A percentile compares a stretch with the other conserved stretches of the same genome.
These are phyloP conservation scores for Cichorium intybus DNA, from an alignment of 140 eudicot species.

Conservation along the genomic window DNA sequence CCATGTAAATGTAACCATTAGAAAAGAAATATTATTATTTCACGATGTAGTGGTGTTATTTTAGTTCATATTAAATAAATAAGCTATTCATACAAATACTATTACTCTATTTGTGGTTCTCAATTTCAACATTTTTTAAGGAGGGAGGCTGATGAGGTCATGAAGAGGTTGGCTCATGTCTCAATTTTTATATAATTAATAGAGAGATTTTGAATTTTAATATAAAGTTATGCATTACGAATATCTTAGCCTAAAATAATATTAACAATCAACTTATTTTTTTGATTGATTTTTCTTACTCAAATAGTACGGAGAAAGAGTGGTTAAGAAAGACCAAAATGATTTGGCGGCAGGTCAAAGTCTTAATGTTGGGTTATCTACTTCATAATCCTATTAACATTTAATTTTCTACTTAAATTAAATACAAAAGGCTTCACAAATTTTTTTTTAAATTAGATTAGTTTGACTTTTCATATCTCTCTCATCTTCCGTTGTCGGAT, in stretches of 20 bases:
- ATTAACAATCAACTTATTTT: too few species aligned
- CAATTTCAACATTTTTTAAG: too few species aligned
- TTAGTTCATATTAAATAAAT: too few species aligned
- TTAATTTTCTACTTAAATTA: not conserved
- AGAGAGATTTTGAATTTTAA: too few species aligned
- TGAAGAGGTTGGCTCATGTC: too few species aligned
- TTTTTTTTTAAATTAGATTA: not conserved
- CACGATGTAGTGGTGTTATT: not conserved
- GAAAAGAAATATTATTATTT: not conserved
- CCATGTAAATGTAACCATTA: not conserved
- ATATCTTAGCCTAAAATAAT: too few species aligned
- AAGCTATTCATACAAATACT: too few species aligned
- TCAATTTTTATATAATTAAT: too few species aligned
- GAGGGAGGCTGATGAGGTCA: too few species aligned
- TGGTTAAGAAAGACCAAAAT: not conserved
- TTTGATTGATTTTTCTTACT: not conserved
- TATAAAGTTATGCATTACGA: too few species aligned
- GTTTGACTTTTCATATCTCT: not conserved
- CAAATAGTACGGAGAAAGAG: not conserved
- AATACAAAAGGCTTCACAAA: conserved; percentile 1
- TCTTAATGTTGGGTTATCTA: conserved; percentile 19
- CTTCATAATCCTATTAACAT: conserved; percentile 19
- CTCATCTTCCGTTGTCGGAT: not conserved
- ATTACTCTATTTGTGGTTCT: too few species aligned
- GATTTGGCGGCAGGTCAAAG: conserved; percentile 31